Base-by-base conservation (phyloP, 2,329 filamentous ascomycete species). In the Penicillium sp. region DNA sequence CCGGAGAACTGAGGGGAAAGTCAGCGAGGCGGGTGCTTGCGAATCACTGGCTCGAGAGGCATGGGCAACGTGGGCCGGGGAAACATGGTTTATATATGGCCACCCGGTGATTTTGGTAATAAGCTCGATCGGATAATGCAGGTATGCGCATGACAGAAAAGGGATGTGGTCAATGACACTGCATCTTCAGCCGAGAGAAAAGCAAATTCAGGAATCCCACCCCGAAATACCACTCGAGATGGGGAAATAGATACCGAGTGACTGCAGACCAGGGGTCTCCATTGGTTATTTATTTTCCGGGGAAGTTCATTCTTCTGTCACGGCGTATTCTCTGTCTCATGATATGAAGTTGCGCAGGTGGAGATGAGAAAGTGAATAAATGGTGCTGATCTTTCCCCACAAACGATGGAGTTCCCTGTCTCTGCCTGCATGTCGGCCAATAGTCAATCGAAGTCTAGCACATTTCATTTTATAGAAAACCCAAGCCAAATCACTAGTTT, bases 381-480 rank as follows among this genome's bases (percentile, higher is more conserved):
- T 31, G n/a, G 46, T 46, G 58, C 54, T 45, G 58, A 61, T 60
- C 58, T 48, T 48, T 45, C 46, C 53, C 53, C 47, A 51, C 46
- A 44, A 45, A 45, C 43, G 41, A 43, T 43, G 31, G 7, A 33
- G 17, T 51, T 48, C 51, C 54, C 47, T 49, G 52, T 47, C 50
- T 40, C 53, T 55, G 29, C 6, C 38, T 43, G 38, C 9, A 28
- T n/a, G 24, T 33, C 29, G 29, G 35, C 46, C 50, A 52, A 52
- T 52, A 31, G 34, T 41, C 48, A 52, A 53, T 55, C 28, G 29
- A 43, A 17, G 15, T 10, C 33, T 13, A 19, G 28, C 22, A 54
- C 48, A 43, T 47, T 32, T 49, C 41, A 46, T 28, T 43, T 32
- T 49, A 33, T 29, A 37, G 35, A 26, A 47, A 24, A 40, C 40